Percentiles rank a stretch among this genome's conserved stretches.
These are phyloP conservation scores for Penicillium paneum DNA, from an alignment of 2,329 filamentous ascomycete genomes.

Conservation along the genomic window DNA sequence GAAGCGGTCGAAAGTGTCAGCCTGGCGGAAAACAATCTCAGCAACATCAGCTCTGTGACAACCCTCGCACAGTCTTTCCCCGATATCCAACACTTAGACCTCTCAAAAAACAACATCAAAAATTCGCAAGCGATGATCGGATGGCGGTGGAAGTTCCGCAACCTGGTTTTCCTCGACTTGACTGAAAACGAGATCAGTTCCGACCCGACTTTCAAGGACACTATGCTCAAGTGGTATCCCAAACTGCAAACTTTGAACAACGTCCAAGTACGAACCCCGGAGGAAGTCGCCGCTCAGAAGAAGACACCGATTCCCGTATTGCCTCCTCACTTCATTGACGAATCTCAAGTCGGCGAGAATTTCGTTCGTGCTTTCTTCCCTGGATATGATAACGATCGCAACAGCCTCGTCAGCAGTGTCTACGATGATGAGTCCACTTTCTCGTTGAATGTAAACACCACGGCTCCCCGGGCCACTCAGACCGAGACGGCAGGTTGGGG, in stretches of 20 bases:
- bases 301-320: slow-evolving; percentile 60
- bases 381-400: slow-evolving; percentile 69
- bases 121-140: slow-evolving; percentile 64
- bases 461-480: slow-evolving; percentile 52
- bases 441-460: slow-evolving; percentile 69
- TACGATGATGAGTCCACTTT: slow-evolving; percentile 77
- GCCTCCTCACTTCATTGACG: slow-evolving; percentile 69
- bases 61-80: slow-evolving; percentile 76
- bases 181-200: slow-evolving; percentile 70
- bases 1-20: slow-evolving; percentile 79
- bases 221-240: slow-evolving; percentile 78
- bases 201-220: slow-evolving; percentile 60
- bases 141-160: slow-evolving; percentile 76
- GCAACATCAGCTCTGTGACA: slow-evolving; percentile 69
- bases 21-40: slow-evolving; percentile 74
- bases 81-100: slow-evolving; percentile 80
- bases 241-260: slow-evolving; percentile 74
- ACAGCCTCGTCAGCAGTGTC: slow-evolving; percentile 59
- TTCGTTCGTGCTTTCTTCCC: slow-evolving; percentile 73
- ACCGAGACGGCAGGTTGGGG: slow-evolving; percentile 59
- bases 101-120: slow-evolving; percentile 77
- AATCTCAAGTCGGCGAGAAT: slow-evolving; percentile 68
- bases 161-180: slow-evolving; percentile 77
- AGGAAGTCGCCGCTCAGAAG: slow-evolving; percentile 61
- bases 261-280: slow-evolving; percentile 67